Percentiles rank a stretch among this genome's conserved stretches.
Conservation (phyloP, 169 alveolate species). For the Plasmodium coatneyi region DNA sequence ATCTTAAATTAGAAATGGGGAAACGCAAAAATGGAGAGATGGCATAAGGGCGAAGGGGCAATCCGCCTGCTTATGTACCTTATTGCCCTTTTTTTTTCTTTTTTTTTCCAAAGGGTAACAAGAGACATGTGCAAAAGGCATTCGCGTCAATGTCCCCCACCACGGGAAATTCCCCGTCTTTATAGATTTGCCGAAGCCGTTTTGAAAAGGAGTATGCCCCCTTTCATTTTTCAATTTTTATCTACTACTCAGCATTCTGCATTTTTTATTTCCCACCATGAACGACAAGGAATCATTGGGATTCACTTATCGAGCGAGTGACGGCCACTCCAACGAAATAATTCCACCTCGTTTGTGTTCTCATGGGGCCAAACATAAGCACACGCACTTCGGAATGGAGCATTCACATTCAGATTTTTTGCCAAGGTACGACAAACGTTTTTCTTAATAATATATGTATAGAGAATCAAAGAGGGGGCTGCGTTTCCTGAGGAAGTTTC, state of each 20-base stretch:
- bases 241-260: not conserved
- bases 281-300: not conserved
- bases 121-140: not conserved
- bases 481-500: not conserved
- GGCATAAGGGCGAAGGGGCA: not conserved
- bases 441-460: not conserved
- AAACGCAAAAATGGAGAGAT: not conserved
- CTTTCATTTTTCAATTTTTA: not conserved
- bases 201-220: not conserved
- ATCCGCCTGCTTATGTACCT: not conserved
- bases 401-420: not conserved
- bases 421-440: not conserved
- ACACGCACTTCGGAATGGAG: not conserved
- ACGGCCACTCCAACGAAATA: not conserved
- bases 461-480: not conserved
- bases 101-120: not conserved
- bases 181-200: not conserved
- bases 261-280: not conserved
- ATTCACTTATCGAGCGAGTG: not conserved
- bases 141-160: not conserved
- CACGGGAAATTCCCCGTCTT: not conserved
- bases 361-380: not conserved
- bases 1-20: not conserved
- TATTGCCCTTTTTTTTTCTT: not conserved
- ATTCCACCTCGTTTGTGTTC: not conserved